Evolutionary conservation across 2,329 filamentous ascomycete genomes (phyloP).

Genomic region (Verticillium zaregamsianum): DNA sequence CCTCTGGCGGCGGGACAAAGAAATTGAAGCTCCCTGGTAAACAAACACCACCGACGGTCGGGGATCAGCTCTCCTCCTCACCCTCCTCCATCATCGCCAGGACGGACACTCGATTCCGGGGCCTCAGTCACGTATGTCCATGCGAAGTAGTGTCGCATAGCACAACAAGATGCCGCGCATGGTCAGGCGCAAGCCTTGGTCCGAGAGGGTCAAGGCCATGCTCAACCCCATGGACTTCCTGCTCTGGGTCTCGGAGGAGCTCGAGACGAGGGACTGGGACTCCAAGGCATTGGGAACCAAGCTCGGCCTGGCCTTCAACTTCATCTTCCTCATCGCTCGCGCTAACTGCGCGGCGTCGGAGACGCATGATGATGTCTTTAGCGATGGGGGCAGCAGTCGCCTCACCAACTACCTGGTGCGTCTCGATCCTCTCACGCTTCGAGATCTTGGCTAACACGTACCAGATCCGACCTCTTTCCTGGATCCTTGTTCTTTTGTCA

Average conservation of each 20-base stretch:
- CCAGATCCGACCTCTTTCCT: slow-evolving; percentile 67
- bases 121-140: background rate
- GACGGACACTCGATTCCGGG: background rate
- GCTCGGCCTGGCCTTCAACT: slow-evolving; percentile 71
- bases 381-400: slow-evolving; percentile 59
- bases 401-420: slow-evolving; percentile 59
- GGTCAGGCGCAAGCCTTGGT: slow-evolving; percentile 74
- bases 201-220: slow-evolving; percentile 73
- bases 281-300: slow-evolving; percentile 73
- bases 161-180: slow-evolving; percentile 59
- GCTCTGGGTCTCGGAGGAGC: slow-evolving; percentile 86
- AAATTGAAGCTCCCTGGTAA: slow-evolving; percentile 3
- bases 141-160: background rate
- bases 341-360: slow-evolving; percentile 62
- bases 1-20: background rate
- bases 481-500: slow-evolving; percentile 64
- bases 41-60: background rate
- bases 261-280: slow-evolving; percentile 89
- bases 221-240: slow-evolving; percentile 87
- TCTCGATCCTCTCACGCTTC: slow-evolving; percentile 14
- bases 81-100: background rate
- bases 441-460: background rate
- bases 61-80: background rate
- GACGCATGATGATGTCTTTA: slow-evolving; percentile 77
- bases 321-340: slow-evolving; percentile 75